Conservation (phyloP, 768 basidiomycete genomes). For the Tephrocybe sp. region DNA sequence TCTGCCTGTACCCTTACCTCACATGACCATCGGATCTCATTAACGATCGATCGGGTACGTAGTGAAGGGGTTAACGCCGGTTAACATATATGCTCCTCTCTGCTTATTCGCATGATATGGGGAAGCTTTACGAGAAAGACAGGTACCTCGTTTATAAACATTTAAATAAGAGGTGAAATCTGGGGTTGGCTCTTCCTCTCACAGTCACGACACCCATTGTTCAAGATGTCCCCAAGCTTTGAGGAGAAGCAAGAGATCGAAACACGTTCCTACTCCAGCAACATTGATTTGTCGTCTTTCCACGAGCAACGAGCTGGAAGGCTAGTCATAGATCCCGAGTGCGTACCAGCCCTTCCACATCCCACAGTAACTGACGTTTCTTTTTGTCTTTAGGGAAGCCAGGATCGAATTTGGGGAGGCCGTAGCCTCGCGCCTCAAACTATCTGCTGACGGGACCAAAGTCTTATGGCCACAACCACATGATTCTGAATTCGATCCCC, state of each 20-base stretch:
- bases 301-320: conserved; percentile 57
- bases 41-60: no score
- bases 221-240: conserved; percentile 13
- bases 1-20: no score
- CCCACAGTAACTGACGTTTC: neutral
- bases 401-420: conserved; percentile 53
- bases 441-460: conserved; percentile 49
- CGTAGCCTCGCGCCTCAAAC: conserved; percentile 50
- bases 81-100: no score
- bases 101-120: no score
- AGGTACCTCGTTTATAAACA: no score
- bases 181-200: no score
- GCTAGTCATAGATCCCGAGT: conserved; percentile 61
- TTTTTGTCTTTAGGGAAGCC: conserved; percentile 42
- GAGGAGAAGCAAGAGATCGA: conserved; percentile 12
- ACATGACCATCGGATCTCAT: no score
- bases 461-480: conserved; percentile 65
- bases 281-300: conserved; percentile 34
- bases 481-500: conserved; percentile 28
- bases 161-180: no score
- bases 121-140: no score
- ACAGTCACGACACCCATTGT: neutral
- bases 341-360: conserved; percentile 13
- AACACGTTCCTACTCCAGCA: conserved; percentile 3
- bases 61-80: no score